A percentile compares a stretch with the other conserved stretches of the same genome.
phyloP scores from a whole-genome alignment of 495 filamentous ascomycete genomes.

The Thermochaetoides thermophila region DNA sequence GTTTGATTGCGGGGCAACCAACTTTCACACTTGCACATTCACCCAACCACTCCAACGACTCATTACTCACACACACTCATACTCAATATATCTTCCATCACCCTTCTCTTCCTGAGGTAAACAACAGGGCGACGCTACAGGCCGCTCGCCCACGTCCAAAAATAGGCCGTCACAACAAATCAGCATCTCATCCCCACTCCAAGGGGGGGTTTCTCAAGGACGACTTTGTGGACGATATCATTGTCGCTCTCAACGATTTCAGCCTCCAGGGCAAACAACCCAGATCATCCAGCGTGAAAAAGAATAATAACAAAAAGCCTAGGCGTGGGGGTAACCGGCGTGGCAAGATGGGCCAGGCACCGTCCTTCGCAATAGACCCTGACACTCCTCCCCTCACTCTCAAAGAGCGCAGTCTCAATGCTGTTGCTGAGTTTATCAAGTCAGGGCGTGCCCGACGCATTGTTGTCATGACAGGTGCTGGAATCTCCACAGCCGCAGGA shows the following conservation, averaged over 20 bases:
- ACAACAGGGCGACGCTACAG: no score
- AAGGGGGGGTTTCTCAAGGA: no score
- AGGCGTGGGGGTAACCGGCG: slow-evolving; percentile 11
- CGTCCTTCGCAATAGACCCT: slow-evolving; percentile 41
- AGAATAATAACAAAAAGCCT: slow-evolving; percentile 11
- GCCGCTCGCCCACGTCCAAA: no score
- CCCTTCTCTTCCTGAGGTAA: no score
- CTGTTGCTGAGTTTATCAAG: slow-evolving; percentile 61
- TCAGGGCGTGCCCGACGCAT: slow-evolving; percentile 49
- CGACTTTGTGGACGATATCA: no score
- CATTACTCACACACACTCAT: no score
- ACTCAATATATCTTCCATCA: no score
- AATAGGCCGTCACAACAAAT: no score
- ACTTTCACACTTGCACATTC: no score
- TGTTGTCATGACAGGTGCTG: slow-evolving; percentile 65
- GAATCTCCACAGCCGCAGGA: slow-evolving; percentile 44
- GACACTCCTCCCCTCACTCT: slow-evolving; percentile 49
- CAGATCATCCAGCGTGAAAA: slow-evolving; percentile 8
- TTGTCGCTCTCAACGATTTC: slow-evolving; percentile 11
- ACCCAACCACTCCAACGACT: no score
- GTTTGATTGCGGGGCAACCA: no score
- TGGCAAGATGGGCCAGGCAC: slow-evolving; percentile 34
- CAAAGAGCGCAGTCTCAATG: slow-evolving; percentile 48
- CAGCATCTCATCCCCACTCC: no score
- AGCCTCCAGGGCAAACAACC: slow-evolving; percentile 7